Evolutionary conservation across 371 early-diverging fungal species (phyloP).

Genomic region (Rhizomucor miehei): DNA sequence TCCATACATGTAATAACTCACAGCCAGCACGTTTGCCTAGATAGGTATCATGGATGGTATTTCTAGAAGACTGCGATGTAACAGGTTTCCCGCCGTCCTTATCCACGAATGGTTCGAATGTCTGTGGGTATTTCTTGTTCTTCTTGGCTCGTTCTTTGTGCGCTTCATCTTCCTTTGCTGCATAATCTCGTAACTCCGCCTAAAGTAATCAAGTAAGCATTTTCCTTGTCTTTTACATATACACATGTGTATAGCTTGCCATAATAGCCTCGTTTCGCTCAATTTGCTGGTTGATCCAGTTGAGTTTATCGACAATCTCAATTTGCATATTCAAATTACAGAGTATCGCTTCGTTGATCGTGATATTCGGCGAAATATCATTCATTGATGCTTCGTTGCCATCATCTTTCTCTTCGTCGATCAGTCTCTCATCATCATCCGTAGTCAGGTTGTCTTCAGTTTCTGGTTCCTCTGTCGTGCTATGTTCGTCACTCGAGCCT

Average conservation of each 20-base stretch:
- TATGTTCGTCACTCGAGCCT: too few relatives aligned
- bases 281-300: slow-evolving; percentile 13
- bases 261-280: slow-evolving; percentile 9
- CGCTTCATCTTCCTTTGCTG: slow-evolving; percentile 5
- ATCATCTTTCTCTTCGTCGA: too few relatives aligned
- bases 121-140: slow-evolving; percentile 7
- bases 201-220: not conserved
- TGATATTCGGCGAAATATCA: too few relatives aligned
- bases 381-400: too few relatives aligned
- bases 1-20: not conserved
- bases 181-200: slow-evolving; percentile 2
- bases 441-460: too few relatives aligned
- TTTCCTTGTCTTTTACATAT: not conserved
- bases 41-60: not conserved
- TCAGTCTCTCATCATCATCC: too few relatives aligned
- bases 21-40: not conserved
- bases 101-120: slow-evolving; percentile 14
- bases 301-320: slow-evolving; percentile 12
- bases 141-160: slow-evolving; percentile 6
- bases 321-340: slow-evolving; percentile 21
- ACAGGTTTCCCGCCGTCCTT: slow-evolving; percentile 11
- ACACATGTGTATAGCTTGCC: slow-evolving; percentile 6
- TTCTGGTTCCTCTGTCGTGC: too few relatives aligned
- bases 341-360: slow-evolving; percentile 20
- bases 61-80: not conserved